Evolutionary conservation across 495 filamentous ascomycete genomes (phyloP).

Genomic region (Evansstolkia leycettana): DNA sequence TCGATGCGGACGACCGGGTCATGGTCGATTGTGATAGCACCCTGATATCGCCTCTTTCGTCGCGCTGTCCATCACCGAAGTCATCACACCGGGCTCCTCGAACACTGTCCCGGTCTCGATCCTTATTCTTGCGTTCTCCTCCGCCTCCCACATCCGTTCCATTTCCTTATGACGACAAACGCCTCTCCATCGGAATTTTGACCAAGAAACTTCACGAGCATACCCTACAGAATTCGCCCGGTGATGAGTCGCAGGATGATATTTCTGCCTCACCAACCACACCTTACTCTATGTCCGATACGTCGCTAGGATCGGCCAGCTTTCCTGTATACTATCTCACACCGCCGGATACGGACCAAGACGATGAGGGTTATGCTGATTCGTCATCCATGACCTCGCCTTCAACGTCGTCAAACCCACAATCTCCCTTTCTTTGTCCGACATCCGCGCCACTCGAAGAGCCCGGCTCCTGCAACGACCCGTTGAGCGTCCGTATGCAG

Average conservation of each 20-base stretch:
- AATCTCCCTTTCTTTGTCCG: conserved; percentile 22
- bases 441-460: conserved; percentile 21
- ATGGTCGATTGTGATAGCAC: conserved; percentile 28
- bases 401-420: conserved; percentile 4
- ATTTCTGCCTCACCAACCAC: conserved; percentile 4
- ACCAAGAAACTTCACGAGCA: conserved; percentile 36
- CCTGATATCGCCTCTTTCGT: conserved; percentile 32
- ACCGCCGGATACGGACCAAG: conserved; percentile 31
- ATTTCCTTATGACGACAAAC: conserved; percentile 25
- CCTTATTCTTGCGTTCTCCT: conserved; percentile 22
- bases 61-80: conserved; percentile 34
- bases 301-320: conserved; percentile 2
- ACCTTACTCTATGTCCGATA: conserved; percentile 6
- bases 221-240: conserved; percentile 18
- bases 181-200: conserved; percentile 31
- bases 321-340: conserved; percentile 27
- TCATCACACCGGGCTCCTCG: conserved; percentile 18
- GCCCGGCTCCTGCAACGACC: conserved; percentile 1
- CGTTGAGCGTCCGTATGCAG: conserved; percentile 18
- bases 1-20: conserved; percentile 24
- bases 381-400: conserved; percentile 15
- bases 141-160: conserved; percentile 34
- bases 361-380: conserved; percentile 21
- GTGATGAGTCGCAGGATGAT: conserved; percentile 2
- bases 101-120: conserved; percentile 21